phyloP scores from a whole-genome alignment of 331 rosid genomes.

The Malus hybrid region DNA sequence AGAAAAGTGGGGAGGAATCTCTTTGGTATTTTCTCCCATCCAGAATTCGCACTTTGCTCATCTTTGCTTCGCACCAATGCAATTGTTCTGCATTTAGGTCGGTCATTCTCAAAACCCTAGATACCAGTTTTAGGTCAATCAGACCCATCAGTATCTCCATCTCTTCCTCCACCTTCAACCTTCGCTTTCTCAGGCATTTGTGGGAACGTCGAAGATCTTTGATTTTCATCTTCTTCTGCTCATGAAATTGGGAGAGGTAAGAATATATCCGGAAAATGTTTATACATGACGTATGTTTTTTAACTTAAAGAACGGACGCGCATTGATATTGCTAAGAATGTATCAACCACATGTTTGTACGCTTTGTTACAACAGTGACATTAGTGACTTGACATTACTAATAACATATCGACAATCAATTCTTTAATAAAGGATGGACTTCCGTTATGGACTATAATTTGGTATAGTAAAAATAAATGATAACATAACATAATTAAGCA shows the following conservation, averaged over 20 bases:
- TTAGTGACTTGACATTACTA: neutral
- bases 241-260: neutral
- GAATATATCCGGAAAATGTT: neutral
- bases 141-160: slow-evolving; percentile 81
- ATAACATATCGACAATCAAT: no score
- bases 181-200: slow-evolving; percentile 72
- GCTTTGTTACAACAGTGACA: no score
- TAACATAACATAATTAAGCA: neutral
- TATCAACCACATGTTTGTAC: neutral
- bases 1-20: slow-evolving; percentile 92
- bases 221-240: slow-evolving; percentile 77
- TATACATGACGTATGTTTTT: no score
- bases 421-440: no score
- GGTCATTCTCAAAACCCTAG: slow-evolving; percentile 77
- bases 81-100: slow-evolving; percentile 61
- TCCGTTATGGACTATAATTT: no score
- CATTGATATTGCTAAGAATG: no score
- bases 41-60: slow-evolving; percentile 73
- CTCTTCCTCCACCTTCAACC: slow-evolving; percentile 55
- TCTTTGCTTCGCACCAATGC: slow-evolving; percentile 97
- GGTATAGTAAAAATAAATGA: neutral
- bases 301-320: neutral
- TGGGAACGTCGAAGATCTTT: slow-evolving; percentile 63
- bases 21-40: slow-evolving; percentile 68
- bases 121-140: slow-evolving; percentile 76